phyloP scores from a whole-genome alignment of 257 asterid genomes.

The Nicotiana undulata region DNA sequence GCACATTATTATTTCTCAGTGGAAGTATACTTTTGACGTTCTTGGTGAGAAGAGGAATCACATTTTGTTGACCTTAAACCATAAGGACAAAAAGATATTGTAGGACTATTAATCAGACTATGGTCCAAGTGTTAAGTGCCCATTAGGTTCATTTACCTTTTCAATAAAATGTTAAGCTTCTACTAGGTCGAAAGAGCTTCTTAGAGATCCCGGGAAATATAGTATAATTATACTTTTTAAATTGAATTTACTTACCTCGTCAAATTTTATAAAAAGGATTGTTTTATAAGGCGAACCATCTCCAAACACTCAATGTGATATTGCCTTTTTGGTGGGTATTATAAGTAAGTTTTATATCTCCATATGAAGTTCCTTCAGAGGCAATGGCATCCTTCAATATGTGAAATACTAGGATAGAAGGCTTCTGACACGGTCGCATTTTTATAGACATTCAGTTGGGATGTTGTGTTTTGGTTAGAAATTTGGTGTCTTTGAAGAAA shows the following conservation, averaged over 20 bases:
- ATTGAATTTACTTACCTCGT: too few species aligned
- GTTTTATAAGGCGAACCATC: neutral
- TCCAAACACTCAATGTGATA: neutral
- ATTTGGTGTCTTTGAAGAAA: neutral
- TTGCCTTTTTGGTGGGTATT: neutral
- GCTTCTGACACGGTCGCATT: neutral
- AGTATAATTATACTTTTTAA: neutral
- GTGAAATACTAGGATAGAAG: neutral
- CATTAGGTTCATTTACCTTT: neutral
- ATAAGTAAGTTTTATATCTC: neutral
- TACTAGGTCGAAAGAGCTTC: neutral
- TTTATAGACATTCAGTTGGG: neutral
- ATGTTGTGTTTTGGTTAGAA: neutral
- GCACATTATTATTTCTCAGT: neutral
- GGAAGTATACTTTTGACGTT: neutral
- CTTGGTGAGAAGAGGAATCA: neutral
- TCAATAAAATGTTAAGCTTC: neutral
- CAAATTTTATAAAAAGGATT: too few species aligned
- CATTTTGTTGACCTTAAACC: neutral
- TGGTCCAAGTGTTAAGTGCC: neutral
- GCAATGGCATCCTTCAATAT: neutral
- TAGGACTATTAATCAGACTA: neutral
- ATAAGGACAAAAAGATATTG: neutral
- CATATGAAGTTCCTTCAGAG: neutral
- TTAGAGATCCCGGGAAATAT: neutral